Conservation (phyloP, 2,329 filamentous ascomycete species). For the Ilyonectria robusta region DNA sequence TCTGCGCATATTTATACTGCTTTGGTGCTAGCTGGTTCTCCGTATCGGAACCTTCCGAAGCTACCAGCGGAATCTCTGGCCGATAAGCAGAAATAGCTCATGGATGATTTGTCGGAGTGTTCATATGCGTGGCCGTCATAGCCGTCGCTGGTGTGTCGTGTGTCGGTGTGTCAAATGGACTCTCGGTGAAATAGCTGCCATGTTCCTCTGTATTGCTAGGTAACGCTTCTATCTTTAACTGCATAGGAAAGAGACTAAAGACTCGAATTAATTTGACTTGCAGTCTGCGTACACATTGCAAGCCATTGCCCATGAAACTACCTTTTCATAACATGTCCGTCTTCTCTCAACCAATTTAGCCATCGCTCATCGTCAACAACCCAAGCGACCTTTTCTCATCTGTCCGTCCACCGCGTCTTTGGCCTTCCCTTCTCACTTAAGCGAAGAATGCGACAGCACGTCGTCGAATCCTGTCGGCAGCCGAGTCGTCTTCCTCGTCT, state of each 20-base stretch:
- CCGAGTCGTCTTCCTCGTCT: not conserved
- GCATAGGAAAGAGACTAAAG: not conserved
- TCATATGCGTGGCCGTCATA: too few species aligned
- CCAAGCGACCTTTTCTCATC: not conserved
- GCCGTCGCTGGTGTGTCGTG: not conserved
- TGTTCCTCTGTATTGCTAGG: not conserved
- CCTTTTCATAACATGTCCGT: not conserved
- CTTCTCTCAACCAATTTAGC: not conserved
- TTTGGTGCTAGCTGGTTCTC: not conserved
- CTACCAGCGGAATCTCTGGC: not conserved
- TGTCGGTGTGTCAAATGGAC: not conserved
- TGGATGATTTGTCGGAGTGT: not conserved
- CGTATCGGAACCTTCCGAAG: not conserved
- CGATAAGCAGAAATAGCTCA: not conserved
- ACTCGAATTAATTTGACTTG: not conserved
- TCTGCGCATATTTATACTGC: not conserved
- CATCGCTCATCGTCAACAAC: not conserved
- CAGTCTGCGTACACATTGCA: not conserved
- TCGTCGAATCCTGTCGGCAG: not conserved
- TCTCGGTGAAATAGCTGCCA: too few species aligned
- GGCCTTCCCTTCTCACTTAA: not conserved
- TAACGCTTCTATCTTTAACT: not conserved
- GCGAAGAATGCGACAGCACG: not conserved
- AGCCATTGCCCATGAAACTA: not conserved
- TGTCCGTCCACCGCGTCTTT: not conserved